Percentiles rank a stretch among this genome's conserved stretches.
Evolutionary conservation across 192 early-diverging fungal genomes (phyloP).

Genomic region (Coemansia sp.): DNA sequence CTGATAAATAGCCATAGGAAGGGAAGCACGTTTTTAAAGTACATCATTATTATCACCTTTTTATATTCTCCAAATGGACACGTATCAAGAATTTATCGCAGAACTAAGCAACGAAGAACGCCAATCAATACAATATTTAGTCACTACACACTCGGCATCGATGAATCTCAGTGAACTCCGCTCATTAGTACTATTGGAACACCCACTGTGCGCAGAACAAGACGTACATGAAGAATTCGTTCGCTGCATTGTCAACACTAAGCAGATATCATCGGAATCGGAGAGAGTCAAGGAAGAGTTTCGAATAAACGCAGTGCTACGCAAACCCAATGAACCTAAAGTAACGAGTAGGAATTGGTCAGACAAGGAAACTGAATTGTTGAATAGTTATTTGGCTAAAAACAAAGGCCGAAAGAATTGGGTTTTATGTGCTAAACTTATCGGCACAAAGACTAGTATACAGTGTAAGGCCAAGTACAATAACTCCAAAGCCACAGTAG

Average conservation of each 20-base stretch:
- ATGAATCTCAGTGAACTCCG: neutral
- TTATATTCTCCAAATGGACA: too few species aligned
- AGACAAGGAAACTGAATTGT: constrained; percentile 13
- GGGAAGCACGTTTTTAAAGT: too few species aligned
- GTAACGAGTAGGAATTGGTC: constrained; percentile 25
- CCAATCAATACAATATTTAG: constrained; percentile 9
- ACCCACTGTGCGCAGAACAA: constrained; percentile 13
- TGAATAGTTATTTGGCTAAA: constrained; percentile 11
- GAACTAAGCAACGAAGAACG: constrained; percentile 26
- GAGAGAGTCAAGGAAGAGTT: neutral
- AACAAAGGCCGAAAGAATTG: constrained; percentile 32
- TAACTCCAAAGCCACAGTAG: constrained; percentile 25
- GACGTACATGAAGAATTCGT: constrained; percentile 8
- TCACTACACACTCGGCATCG: neutral
- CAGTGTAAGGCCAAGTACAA: constrained; percentile 49
- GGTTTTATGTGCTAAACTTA: constrained; percentile 17
- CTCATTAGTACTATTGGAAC: neutral
- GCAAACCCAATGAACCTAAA: neutral
- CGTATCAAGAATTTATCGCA: constrained; percentile 15
- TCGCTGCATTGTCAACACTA: neutral
- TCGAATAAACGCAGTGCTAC: neutral
- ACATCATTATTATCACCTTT: too few species aligned
- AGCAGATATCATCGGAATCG: neutral
- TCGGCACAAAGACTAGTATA: constrained; percentile 24
- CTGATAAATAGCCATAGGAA: too few species aligned